Percentiles rank a stretch among this genome's conserved stretches.
Conservation (phyloP, 78 protist genomes). For the Planoprotostelium fungivorum region DNA sequence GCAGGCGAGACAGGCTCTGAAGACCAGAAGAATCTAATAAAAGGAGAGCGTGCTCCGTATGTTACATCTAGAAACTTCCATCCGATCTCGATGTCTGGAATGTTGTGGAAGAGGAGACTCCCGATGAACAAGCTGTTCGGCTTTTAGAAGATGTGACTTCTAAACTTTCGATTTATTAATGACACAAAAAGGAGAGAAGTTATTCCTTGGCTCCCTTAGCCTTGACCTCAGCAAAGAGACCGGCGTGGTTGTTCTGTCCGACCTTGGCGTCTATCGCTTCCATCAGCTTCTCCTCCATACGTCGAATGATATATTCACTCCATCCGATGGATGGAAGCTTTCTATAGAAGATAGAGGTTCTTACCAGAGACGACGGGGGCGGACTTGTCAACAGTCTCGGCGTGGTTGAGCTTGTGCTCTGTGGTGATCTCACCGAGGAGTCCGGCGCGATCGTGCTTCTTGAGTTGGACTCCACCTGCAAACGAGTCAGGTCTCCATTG, state of each 20-base stretch:
- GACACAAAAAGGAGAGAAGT: neutral
- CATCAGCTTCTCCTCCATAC: too few species aligned
- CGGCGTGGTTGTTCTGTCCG: neutral
- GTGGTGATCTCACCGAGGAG: neutral
- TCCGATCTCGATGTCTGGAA: too few species aligned
- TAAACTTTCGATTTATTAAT: neutral
- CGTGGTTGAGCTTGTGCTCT: constrained; percentile 18
- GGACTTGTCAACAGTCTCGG: constrained; percentile 21
- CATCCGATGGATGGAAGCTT: too few species aligned
- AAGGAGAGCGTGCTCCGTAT: too few species aligned
- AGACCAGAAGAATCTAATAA: too few species aligned
- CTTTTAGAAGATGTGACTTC: too few species aligned
- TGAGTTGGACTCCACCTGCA: neutral
- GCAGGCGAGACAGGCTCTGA: neutral
- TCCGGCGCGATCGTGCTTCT: neutral
- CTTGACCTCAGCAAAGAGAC: neutral
- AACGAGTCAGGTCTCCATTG: neutral
- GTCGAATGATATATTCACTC: too few species aligned
- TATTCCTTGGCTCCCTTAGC: neutral
- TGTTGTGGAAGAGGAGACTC: too few species aligned
- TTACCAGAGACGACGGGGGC: constrained; percentile 52
- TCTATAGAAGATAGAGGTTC: too few species aligned
- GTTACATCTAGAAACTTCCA: too few species aligned
- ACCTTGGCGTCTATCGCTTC: neutral
- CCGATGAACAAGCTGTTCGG: too few species aligned